phyloP scores from a whole-genome alignment of 2,329 filamentous ascomycete genomes.

The Elsinoe fawcettii region DNA sequence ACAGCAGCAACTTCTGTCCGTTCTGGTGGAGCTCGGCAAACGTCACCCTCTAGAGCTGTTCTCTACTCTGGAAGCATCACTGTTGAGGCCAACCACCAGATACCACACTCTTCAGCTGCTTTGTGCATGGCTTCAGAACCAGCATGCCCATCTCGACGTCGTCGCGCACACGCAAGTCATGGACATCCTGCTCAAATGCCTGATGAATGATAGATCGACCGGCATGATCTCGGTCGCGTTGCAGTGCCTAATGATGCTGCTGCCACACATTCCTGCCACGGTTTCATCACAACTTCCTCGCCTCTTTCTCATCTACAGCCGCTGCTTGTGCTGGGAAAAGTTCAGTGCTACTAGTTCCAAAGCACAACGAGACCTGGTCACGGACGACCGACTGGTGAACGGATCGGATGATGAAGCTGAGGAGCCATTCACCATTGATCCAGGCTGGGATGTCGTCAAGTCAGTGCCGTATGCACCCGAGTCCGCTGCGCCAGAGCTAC shows the following conservation, averaged over 20 bases:
- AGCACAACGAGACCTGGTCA: conserved; percentile 29
- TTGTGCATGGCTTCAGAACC: conserved; percentile 63
- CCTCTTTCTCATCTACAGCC: conserved; percentile 73
- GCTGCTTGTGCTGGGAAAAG: conserved; percentile 70
- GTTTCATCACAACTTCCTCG: conserved; percentile 61
- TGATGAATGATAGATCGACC: conserved; percentile 71
- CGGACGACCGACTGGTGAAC: conserved; percentile 27
- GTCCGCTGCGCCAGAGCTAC: conserved; percentile 56
- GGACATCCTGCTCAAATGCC: conserved; percentile 60
- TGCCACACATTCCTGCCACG: conserved; percentile 71
- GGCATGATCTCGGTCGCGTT: conserved; percentile 68
- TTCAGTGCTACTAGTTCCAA: conserved; percentile 33
- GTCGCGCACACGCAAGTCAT: conserved; percentile 66
- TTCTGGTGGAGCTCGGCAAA: conserved; percentile 55
- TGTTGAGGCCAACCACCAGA: conserved; percentile 57
- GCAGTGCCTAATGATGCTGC: conserved; percentile 69
- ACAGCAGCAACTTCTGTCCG: conserved; percentile 43
- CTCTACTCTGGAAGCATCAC: conserved; percentile 54
- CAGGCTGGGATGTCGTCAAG: conserved; percentile 56
- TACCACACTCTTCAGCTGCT: conserved; percentile 59
- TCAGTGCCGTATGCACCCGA: conserved; percentile 57
- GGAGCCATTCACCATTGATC: conserved; percentile 31
- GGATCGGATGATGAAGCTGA: conserved; percentile 31
- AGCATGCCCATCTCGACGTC: conserved; percentile 71
- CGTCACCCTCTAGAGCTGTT: conserved; percentile 61